phyloP scores from a whole-genome alignment of 192 early-diverging fungal genomes.

The Entomortierella beljakovae region DNA sequence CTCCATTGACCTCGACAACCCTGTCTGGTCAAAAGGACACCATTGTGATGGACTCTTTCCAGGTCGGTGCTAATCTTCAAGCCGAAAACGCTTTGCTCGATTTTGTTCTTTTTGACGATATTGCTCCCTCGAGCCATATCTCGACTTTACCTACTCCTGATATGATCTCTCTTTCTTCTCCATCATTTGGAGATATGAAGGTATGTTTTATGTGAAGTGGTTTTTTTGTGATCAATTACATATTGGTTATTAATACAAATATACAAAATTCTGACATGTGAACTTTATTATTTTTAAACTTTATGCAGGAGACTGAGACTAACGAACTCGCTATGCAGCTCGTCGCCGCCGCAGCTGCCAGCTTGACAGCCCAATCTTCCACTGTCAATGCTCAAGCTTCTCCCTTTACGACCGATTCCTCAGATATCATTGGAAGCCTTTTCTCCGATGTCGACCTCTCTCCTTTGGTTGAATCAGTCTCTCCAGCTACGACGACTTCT shows the following conservation, averaged over 20 bases:
- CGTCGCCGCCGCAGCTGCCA: constrained; percentile 34
- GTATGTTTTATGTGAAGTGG: too few species aligned
- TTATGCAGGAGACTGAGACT: constrained; percentile 35
- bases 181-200: constrained; percentile 31
- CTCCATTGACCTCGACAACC: constrained; percentile 18
- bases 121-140: constrained; percentile 48
- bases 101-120: constrained; percentile 56
- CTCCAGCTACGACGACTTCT: constrained; percentile 13
- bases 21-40: neutral
- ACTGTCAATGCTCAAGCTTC: constrained; percentile 19
- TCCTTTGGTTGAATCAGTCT: constrained; percentile 33
- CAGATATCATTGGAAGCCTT: constrained; percentile 34
- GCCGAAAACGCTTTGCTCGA: constrained; percentile 57
- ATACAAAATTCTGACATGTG: neutral
- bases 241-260: neutral
- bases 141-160: constrained; percentile 39
- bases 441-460: constrained; percentile 51
- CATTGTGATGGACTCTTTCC: constrained; percentile 2
- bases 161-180: constrained; percentile 29
- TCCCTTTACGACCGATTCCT: constrained; percentile 22
- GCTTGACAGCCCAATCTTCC: constrained; percentile 19
- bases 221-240: neutral
- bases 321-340: constrained; percentile 37
- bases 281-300: neutral
- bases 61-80: constrained; percentile 41